phyloP scores from a whole-genome alignment of 2,329 filamentous ascomycete species.

The Lachnellula willkommii region DNA sequence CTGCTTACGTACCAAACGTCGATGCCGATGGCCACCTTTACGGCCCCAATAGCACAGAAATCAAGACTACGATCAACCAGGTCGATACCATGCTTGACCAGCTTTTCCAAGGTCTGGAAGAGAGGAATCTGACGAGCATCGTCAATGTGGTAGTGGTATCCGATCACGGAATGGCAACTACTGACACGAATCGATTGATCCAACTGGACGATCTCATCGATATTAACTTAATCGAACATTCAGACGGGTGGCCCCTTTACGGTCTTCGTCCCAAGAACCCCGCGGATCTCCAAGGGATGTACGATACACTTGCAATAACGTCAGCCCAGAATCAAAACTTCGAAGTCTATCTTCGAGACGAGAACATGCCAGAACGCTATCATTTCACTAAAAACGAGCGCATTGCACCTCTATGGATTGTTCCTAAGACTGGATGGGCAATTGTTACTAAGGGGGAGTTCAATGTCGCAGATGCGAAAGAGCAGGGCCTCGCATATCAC shows the following conservation, averaged over 20 bases:
- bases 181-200: conserved; percentile 70
- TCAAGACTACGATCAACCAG: conserved; percentile 67
- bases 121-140: conserved; percentile 78
- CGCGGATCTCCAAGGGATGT: conserved; percentile 60
- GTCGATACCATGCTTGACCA: conserved; percentile 78
- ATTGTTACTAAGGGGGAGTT: conserved; percentile 79
- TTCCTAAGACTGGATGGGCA: conserved; percentile 89
- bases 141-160: conserved; percentile 96
- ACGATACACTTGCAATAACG: conserved; percentile 55
- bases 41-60: conserved; percentile 93
- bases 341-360: conserved; percentile 80
- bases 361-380: conserved; percentile 86
- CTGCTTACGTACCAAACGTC: conserved; percentile 90
- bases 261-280: conserved; percentile 76
- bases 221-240: conserved; percentile 68
- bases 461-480: conserved; percentile 61
- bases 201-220: conserved; percentile 90
- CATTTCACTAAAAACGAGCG: conserved; percentile 84
- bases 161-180: conserved; percentile 97
- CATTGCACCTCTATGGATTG: conserved; percentile 91
- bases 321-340: conserved; percentile 61
- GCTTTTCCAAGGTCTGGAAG: conserved; percentile 69
- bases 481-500: conserved; percentile 63
- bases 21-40: conserved; percentile 82
- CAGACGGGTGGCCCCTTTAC: conserved; percentile 90